phyloP scores from a whole-genome alignment of 495 filamentous ascomycete genomes.

The Penicillium canescens region DNA sequence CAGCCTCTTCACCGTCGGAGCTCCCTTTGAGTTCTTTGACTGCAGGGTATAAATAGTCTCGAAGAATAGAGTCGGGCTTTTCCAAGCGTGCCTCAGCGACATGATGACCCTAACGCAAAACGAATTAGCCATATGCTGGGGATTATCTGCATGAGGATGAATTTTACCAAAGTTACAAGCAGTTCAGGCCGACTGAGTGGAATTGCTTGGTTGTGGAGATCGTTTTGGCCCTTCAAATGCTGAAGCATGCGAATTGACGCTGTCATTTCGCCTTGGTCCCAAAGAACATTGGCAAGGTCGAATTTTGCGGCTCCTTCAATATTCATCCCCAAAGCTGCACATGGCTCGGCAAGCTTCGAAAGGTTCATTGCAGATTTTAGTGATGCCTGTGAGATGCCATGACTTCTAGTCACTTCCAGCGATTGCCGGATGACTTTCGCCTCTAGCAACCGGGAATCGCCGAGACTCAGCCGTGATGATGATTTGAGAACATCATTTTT shows the following conservation, averaged over 20 bases:
- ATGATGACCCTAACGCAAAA: constrained; percentile 62
- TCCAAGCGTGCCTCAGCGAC: constrained; percentile 91
- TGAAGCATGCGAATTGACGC: constrained; percentile 88
- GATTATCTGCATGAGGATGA: neutral
- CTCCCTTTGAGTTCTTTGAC: constrained; percentile 76
- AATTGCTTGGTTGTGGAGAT: constrained; percentile 69
- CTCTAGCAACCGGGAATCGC: constrained; percentile 70
- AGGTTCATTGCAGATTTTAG: constrained; percentile 80
- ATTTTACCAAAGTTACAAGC: constrained; percentile 76
- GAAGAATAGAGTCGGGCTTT: constrained; percentile 86
- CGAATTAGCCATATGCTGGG: constrained; percentile 15
- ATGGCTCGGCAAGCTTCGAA: constrained; percentile 67
- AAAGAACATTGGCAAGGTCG: constrained; percentile 85
- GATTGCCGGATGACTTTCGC: constrained; percentile 71
- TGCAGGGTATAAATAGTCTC: constrained; percentile 77
- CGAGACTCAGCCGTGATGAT: constrained; percentile 52
- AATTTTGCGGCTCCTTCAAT: constrained; percentile 72
- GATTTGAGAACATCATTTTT: constrained; percentile 63
- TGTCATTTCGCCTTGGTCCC: constrained; percentile 92
- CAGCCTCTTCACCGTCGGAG: constrained; percentile 69
- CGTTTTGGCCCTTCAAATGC: constrained; percentile 60
- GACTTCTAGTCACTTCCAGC: constrained; percentile 70
- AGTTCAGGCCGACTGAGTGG: constrained; percentile 75
- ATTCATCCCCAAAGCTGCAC: constrained; percentile 65
- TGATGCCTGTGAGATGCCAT: constrained; percentile 82